Percentiles rank a stretch among this genome's conserved stretches.
phyloP scores from a whole-genome alignment of 202 grass and related monocot species.

The Digitaria exilis region DNA sequence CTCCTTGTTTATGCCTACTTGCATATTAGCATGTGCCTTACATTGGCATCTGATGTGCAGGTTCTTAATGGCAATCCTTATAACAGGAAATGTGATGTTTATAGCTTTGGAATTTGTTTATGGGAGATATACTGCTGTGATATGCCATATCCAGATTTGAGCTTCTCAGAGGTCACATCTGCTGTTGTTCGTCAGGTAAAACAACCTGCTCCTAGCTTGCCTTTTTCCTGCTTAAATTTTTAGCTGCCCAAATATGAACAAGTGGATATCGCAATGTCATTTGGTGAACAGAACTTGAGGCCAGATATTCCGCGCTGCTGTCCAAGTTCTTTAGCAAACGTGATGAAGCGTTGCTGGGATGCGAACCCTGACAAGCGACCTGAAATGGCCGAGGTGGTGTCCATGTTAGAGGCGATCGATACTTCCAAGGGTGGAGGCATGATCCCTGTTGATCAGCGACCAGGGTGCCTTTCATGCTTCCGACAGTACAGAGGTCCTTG shows the following conservation, averaged over 20 bases:
- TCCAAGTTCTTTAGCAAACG: constrained; percentile 70
- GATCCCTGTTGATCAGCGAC: constrained; percentile 75
- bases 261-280: too few species aligned
- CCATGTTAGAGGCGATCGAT: constrained; percentile 81
- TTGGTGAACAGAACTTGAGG: constrained; percentile 69
- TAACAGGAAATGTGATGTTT: constrained; percentile 97
- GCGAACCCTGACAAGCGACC: constrained; percentile 82
- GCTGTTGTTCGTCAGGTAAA: constrained; percentile 93
- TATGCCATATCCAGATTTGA: constrained; percentile 97
- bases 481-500: constrained; percentile 67
- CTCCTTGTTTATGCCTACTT: neutral
- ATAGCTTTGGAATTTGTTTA: constrained; percentile 93
- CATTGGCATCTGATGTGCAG: constrained; percentile 45
- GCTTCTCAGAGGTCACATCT: constrained; percentile 91
- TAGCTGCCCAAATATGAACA: neutral
- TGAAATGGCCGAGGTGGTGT: constrained; percentile 83
- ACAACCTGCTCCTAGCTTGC: neutral
- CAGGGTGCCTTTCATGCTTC: constrained; percentile 76
- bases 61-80: constrained; percentile 96
- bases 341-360: constrained; percentile 98
- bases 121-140: constrained; percentile 99
- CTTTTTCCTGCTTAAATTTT: neutral
- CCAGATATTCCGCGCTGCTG: constrained; percentile 96
- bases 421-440: constrained; percentile 93
- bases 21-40: constrained; percentile 12